phyloP scores from a whole-genome alignment of 768 basidiomycete genomes.

The Cystofilobasidium bisporidii region DNA sequence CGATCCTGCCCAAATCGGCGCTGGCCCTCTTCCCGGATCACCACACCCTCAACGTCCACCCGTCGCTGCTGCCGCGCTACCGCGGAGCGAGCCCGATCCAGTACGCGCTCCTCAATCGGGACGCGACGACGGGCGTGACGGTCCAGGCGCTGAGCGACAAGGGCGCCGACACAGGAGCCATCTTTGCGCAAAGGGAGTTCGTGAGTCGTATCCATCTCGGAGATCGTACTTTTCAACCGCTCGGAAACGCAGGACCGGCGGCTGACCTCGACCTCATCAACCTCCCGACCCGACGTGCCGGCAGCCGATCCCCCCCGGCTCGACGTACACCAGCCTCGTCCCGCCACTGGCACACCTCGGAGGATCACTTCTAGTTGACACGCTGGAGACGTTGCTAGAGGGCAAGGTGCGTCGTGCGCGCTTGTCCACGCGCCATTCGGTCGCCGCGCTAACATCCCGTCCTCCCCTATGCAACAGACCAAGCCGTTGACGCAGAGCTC shows the following conservation, averaged over 20 bases:
- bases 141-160: slow-evolving; percentile 46
- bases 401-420: slow-evolving; percentile 37
- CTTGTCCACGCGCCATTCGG: no score
- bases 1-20: slow-evolving; percentile 59
- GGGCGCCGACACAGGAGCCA: slow-evolving; percentile 68
- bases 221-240: no score
- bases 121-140: slow-evolving; percentile 64
- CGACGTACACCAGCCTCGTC: slow-evolving; percentile 52
- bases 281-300: no score
- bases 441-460: no score
- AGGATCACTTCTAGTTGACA: slow-evolving; percentile 60
- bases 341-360: slow-evolving; percentile 55
- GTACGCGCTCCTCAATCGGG: slow-evolving; percentile 61
- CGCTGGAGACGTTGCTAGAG: slow-evolving; percentile 54
- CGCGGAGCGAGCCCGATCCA: slow-evolving; percentile 91
- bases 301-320: slow-evolving; percentile 50
- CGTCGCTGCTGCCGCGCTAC: slow-evolving; percentile 73
- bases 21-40: slow-evolving; percentile 53
- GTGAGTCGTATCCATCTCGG: no score
- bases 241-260: no score
- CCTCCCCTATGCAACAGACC: no score
- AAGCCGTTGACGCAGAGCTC: slow-evolving; percentile 46
- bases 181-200: slow-evolving; percentile 52
- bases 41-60: slow-evolving; percentile 74
- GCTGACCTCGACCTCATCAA: no score